A percentile compares a stretch with the other conserved stretches of the same genome.
Conservation (phyloP, 202 grass and related monocot species). For the Cymbopogon flexuosus region DNA sequence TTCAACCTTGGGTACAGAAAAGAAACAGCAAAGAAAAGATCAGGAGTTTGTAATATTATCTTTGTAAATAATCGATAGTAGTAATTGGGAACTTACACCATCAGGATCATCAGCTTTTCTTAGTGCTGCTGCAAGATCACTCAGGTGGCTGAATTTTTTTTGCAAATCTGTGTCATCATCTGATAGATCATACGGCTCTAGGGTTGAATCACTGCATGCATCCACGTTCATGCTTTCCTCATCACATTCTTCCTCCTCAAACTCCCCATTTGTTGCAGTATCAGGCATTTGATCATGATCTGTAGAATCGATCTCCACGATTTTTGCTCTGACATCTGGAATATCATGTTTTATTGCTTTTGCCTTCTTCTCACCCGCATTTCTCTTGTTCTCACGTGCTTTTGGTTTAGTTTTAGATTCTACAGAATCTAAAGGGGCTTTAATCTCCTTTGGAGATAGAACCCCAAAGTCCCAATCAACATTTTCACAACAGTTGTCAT, state of each 20-base stretch:
- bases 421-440: conserved; percentile 37
- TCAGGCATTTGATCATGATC: conserved; percentile 50
- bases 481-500: conserved; percentile 75
- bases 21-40: conserved; percentile 30
- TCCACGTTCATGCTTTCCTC: conserved; percentile 47
- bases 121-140: conserved; percentile 66
- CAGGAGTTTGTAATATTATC: conserved; percentile 1
- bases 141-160: conserved; percentile 67
- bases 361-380: conserved; percentile 36
- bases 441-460: conserved; percentile 49
- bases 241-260: conserved; percentile 38
- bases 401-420: conserved; percentile 45
- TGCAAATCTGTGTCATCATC: conserved; percentile 79
- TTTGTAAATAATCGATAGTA: conserved; percentile 20
- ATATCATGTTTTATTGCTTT: conserved; percentile 41
- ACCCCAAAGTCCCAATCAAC: conserved; percentile 86
- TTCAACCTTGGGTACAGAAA: conserved; percentile 63
- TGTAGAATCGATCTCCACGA: conserved; percentile 43
- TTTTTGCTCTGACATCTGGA: conserved; percentile 33
- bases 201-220: conserved; percentile 66
- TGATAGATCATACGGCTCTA: conserved; percentile 93
- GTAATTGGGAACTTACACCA: conserved; percentile 59
- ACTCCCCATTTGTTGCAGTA: conserved; percentile 22
- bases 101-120: conserved; percentile 88
- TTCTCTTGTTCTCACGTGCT: conserved; percentile 39